Base-by-base conservation (phyloP, 768 basidiomycete genomes). In the Hirschioporus abietinus region DNA sequence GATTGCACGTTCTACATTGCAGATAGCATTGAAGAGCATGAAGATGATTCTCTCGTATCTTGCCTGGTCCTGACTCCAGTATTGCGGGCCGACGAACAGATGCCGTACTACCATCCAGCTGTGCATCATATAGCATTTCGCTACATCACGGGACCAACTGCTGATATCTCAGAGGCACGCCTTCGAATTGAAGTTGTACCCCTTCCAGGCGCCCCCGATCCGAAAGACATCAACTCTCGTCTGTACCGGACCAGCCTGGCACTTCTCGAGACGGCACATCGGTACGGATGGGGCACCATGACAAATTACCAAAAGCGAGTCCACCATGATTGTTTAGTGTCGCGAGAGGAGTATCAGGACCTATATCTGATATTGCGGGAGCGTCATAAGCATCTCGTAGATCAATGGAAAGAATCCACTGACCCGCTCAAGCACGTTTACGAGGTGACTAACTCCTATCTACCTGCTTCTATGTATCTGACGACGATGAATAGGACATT, bases 61-160 rank as follows among this genome's bases (percentile, higher is more conserved):
- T 74, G 5, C 65, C 69, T 30, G 10, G 64, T 66, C 18, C 70
- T 80, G 24, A 71, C 76, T 1, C 80, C 80, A 23, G 70, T 76
- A 63, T 69, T 80, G 0, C 70, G 75, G 15, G 68, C 74, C 0
- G 84, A 82, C 7, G 75, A 74, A 1, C 65, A 78, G 0, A 77
- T 97, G 1, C 96, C 96, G 0, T 98, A 93, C 73, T 98, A 96
- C 72, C 95, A 99, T 71, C 96, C 96, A 0, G 72, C 88, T 1
- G 92, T 96, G 9, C 78, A 76, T 1, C 89, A 91, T 67, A 80
- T 99, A 35, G 94, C 92, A 0, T 94, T 96, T 73, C 86, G 88
- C n/a, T 94, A 88, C 74, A 67, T 91, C 65, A 60, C 75, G 7
- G 72, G 59, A 74, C 18, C 67, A 72, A 8, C 36, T 75, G 20